phyloP scores from a whole-genome alignment of 1,139 yeast species.

The Torulaspora pretoriensis region DNA sequence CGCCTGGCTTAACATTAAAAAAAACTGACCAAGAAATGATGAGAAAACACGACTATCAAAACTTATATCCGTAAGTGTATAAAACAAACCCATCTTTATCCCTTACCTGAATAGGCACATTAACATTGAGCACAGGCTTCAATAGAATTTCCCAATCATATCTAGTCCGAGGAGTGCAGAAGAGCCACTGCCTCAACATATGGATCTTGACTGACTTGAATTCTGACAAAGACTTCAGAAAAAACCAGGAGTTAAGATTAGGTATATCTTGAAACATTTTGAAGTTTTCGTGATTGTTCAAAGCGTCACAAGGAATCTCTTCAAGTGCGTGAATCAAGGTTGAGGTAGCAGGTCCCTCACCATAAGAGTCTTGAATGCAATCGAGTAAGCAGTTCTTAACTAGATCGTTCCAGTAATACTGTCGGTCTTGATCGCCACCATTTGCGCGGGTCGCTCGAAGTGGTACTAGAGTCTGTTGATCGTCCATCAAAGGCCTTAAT shows the following conservation, averaged over 20 bases:
- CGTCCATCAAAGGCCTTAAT: constrained; percentile 18
- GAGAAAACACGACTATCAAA: not conserved
- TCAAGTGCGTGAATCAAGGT: constrained; percentile 16
- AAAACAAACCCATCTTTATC: constrained; percentile 39
- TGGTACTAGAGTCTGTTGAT: constrained; percentile 28
- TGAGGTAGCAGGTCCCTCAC: constrained; percentile 9
- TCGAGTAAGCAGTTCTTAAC: constrained; percentile 22
- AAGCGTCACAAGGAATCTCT: constrained; percentile 18
- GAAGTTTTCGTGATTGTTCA: constrained; percentile 30
- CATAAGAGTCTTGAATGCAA: constrained; percentile 8
- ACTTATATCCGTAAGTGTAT: constrained; percentile 31
- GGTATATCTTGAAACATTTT: constrained; percentile 34
- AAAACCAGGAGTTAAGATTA: constrained; percentile 35
- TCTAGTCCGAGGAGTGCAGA: constrained; percentile 38
- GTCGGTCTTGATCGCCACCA: constrained; percentile 3
- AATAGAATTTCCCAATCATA: constrained; percentile 39
- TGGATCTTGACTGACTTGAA: constrained; percentile 37
- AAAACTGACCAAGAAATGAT: not conserved
- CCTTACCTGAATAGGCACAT: constrained; percentile 36
- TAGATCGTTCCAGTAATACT: constrained; percentile 28
- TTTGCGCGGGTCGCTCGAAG: constrained; percentile 12
- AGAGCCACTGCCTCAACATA: constrained; percentile 36
- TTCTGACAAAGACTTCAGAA: constrained; percentile 31
- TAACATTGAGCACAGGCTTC: constrained; percentile 35
- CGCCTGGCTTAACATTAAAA: not conserved